Evolutionary conservation across 805 yeast genomes (phyloP).

Genomic region (Nakazawaea holstii): DNA sequence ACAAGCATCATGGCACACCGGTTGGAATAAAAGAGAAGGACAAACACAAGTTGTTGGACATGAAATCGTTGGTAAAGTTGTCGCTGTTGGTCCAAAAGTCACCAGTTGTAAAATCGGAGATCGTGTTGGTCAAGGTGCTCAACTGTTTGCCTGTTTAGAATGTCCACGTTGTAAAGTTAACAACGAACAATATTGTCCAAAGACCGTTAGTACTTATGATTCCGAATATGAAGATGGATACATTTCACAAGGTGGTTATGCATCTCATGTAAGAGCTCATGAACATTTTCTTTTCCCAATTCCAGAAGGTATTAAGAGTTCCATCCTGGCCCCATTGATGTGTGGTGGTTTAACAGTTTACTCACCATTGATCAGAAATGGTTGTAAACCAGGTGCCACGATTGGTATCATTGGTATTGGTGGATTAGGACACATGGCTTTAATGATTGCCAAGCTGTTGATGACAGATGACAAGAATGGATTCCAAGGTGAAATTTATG

Average conservation of each 20-base stretch:
- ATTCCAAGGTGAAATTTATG: constrained; percentile 22
- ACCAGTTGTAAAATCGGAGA: constrained; percentile 34
- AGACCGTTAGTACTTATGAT: constrained; percentile 38
- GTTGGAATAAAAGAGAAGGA: constrained; percentile 15
- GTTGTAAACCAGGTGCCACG: constrained; percentile 27
- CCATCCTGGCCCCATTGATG: constrained; percentile 42
- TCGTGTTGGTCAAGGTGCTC: constrained; percentile 42
- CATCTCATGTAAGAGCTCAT: constrained; percentile 41
- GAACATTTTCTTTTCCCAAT: constrained; percentile 41
- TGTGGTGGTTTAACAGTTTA: constrained; percentile 48
- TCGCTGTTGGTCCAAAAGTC: constrained; percentile 31
- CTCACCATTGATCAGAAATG: constrained; percentile 42
- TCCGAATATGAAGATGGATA: constrained; percentile 28
- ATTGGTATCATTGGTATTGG: constrained; percentile 41
- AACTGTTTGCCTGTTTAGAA: constrained; percentile 30
- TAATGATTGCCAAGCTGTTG: constrained; percentile 37
- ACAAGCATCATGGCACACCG: constrained; percentile 44
- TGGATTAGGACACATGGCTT: constrained; percentile 43
- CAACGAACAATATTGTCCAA: constrained; percentile 41
- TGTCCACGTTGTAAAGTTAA: constrained; percentile 30
- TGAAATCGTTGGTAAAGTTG: constrained; percentile 37
- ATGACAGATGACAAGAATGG: constrained; percentile 29
- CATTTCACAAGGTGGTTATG: constrained; percentile 38
- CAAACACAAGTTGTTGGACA: constrained; percentile 46
- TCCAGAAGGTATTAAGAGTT: constrained; percentile 36